phyloP scores from a whole-genome alignment of 108 stramenopile genomes.

The Pseudonitzschia pungens region DNA sequence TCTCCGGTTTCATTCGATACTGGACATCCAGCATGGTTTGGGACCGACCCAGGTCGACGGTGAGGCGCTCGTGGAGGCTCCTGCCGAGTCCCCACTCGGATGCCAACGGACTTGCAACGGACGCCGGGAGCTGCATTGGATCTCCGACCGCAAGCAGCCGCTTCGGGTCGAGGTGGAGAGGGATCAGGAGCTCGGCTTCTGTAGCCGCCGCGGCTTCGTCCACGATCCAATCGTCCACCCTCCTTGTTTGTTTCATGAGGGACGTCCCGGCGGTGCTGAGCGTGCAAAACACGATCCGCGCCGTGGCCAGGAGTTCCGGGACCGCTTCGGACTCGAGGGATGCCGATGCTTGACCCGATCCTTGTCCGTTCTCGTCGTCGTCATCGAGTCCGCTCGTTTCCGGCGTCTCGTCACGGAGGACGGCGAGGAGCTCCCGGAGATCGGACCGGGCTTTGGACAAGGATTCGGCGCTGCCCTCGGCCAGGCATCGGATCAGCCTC shows the following conservation, averaged over 20 bases:
- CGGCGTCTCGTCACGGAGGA: neutral
- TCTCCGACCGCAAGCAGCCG: constrained; percentile 69
- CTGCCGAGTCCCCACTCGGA: constrained; percentile 42
- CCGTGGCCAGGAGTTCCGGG: constrained; percentile 40
- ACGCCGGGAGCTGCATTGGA: constrained; percentile 87
- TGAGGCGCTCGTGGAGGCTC: constrained; percentile 79
- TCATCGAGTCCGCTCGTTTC: neutral
- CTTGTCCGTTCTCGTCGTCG: neutral
- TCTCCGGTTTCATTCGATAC: constrained; percentile 74
- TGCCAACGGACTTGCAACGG: constrained; percentile 57
- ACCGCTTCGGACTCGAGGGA: neutral
- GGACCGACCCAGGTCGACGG: constrained; percentile 56
- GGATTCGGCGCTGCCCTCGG: neutral
- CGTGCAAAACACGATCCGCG: constrained; percentile 49
- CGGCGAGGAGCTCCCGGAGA: neutral
- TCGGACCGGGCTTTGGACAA: neutral
- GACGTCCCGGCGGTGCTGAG: constrained; percentile 53
- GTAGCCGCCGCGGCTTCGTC: constrained; percentile 90
- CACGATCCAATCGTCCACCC: constrained; percentile 76
- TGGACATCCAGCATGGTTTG: constrained; percentile 79
- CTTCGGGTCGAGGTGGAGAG: constrained; percentile 65
- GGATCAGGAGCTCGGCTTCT: constrained; percentile 81
- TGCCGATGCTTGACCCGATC: too few species aligned
- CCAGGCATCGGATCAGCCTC: neutral
- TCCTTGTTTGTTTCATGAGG: constrained; percentile 37